Evolutionary conservation across 2,329 filamentous ascomycete species (phyloP), one percentile per base, ranked within the genome.

Genomic region (Microthyrium microscopicum): DNA sequence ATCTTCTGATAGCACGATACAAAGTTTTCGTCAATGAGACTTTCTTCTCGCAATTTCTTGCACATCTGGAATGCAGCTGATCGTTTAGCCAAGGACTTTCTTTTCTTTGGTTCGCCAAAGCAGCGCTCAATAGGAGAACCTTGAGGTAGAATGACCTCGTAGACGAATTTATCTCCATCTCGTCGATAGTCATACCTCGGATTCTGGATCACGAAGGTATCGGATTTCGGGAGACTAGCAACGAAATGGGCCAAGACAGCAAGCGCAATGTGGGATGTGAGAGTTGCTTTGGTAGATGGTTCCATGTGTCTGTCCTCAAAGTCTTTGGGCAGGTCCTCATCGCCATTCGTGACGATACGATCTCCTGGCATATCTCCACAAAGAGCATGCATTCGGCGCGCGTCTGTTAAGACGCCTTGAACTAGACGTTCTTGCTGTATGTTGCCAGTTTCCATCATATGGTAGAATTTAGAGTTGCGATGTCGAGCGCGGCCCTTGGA

Each of bases 51-150:
- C 12, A 98, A 62, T 40, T 72, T 51, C 2, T 83, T 50, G 46
- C 85, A 94, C 32, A 78, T 71, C 46, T 84, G 71, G 49, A 87
- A 95, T 1, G 89, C 87, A 3, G 85, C 87, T 0, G 85, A 82
- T 42, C 81, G 82, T 52, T 89, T 91, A 4, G 89, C 87, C 13
- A 77, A 57, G 20, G 73, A 64, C 52, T 93, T 95, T 37, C 66
- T 80, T 5, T 61, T 51, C 35, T 76, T 70, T 0, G 70, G 57
- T 5, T 57, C 61, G 4, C 89, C 87, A 9, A 64, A 61, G 4
- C 70, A 64, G 20, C 70, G 73, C 35, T 65, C 68, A 22, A 94
- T 58, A 0, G 82, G 83, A 1, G 83, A 79, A 16, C 64, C 65
- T 9, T 74, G 68, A 0, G 89, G 87, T 17, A 98, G 58, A 8